Percentiles rank a stretch among this genome's conserved stretches.
These are phyloP conservation scores for Heterobasidion parviporum DNA, from an alignment of 1,284 basidiomycete genomes.

Conservation along the genomic window DNA sequence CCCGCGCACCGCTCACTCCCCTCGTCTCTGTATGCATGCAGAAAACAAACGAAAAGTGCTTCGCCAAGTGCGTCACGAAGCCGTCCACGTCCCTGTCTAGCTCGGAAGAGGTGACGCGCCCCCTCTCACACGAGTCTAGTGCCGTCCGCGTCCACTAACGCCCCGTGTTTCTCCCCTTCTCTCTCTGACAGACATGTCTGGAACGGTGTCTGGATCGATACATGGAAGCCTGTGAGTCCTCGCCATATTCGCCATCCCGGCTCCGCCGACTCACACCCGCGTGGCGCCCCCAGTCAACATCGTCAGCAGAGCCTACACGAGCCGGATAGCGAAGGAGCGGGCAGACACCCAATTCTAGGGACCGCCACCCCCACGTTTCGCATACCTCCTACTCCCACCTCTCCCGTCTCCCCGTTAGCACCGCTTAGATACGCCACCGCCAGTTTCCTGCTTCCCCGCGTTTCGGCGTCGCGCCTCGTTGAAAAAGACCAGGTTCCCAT, in stretches of 20 bases:
- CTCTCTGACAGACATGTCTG: conserved; percentile 53
- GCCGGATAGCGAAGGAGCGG: conserved; percentile 52
- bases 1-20: not conserved
- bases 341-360: conserved; percentile 10
- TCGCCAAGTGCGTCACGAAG: conserved; percentile 70
- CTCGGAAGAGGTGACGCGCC: conserved; percentile 59
- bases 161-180: not conserved
- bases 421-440: not conserved
- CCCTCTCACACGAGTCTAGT: not conserved
- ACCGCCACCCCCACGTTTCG: not conserved
- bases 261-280: conserved; percentile 1
- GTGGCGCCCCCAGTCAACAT: conserved; percentile 50
- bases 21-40: conserved; percentile 17
- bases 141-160: not conserved
- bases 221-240: conserved; percentile 74
- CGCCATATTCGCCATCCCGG: not conserved
- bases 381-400: no score
- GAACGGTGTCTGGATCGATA: conserved; percentile 73
- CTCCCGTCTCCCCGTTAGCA: not conserved
- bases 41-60: conserved; percentile 78
- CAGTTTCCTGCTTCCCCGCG: not conserved
- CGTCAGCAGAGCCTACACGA: conserved; percentile 58
- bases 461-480: no score
- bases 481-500: no score
- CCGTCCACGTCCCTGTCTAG: conserved; percentile 60